phyloP scores from a whole-genome alignment of 2,329 filamentous ascomycete species.

The Colletotrichum acutatum region DNA sequence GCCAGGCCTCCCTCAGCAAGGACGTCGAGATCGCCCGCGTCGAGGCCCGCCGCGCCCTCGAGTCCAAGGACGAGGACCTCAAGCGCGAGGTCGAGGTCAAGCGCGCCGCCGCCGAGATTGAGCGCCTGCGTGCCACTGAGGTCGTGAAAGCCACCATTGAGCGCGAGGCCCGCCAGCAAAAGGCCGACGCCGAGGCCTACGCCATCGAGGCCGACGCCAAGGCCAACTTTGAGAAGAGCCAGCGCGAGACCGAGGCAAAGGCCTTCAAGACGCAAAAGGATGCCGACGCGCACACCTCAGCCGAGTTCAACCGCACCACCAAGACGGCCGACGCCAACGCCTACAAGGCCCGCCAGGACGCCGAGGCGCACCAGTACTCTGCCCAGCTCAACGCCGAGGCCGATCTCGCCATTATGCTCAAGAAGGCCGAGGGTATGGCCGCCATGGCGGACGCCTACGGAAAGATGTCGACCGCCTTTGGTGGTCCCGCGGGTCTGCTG shows the following conservation, averaged over 20 bases:
- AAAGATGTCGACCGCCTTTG: slow-evolving; percentile 77
- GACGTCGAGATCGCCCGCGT: slow-evolving; percentile 83
- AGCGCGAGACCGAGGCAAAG: slow-evolving; percentile 63
- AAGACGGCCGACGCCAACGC: slow-evolving; percentile 64
- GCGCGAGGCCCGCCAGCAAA: slow-evolving; percentile 75
- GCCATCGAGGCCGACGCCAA: slow-evolving; percentile 71
- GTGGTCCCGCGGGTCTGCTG: slow-evolving; percentile 80
- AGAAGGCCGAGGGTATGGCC: slow-evolving; percentile 79
- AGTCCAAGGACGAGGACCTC: slow-evolving; percentile 82
- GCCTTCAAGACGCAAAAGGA: slow-evolving; percentile 61
- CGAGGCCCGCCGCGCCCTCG: slow-evolving; percentile 76
- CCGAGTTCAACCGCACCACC: slow-evolving; percentile 48
- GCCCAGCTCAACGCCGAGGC: slow-evolving; percentile 67
- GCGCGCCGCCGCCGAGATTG: slow-evolving; percentile 82
- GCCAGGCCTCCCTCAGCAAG: slow-evolving; percentile 77
- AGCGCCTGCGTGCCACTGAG: slow-evolving; percentile 80
- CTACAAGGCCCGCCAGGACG: slow-evolving; percentile 57
- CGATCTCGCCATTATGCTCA: slow-evolving; percentile 68
- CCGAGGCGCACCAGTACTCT: slow-evolving; percentile 50
- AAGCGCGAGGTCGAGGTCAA: slow-evolving; percentile 82
- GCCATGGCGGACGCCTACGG: slow-evolving; percentile 86
- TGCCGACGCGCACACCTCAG: slow-evolving; percentile 54
- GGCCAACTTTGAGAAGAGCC: slow-evolving; percentile 63
- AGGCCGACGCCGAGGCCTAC: slow-evolving; percentile 74
- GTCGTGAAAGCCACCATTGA: slow-evolving; percentile 81